phyloP scores from a whole-genome alignment of 352 stramenopile genomes.

The Saprolegnia parasitica region DNA sequence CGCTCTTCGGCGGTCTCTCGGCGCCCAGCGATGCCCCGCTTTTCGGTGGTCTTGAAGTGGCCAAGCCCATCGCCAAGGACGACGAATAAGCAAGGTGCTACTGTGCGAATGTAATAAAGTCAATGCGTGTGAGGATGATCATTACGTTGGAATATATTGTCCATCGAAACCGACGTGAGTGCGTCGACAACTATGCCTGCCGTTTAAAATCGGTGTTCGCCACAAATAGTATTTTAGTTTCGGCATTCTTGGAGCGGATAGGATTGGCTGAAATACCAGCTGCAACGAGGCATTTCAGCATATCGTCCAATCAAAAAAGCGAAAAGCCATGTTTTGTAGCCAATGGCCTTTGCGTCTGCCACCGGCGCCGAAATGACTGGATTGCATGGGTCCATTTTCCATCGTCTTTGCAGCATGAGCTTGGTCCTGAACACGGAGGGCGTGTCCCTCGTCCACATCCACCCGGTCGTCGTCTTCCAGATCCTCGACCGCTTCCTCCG shows the following conservation, averaged over 20 bases:
- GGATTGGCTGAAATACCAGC: not conserved
- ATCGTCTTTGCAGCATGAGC: slow-evolving; percentile 16
- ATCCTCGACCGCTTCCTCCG: slow-evolving; percentile 95
- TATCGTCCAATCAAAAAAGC: not conserved
- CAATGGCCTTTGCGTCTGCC: slow-evolving; percentile 10
- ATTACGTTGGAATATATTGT: too few relatives aligned
- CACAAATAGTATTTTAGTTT: not conserved
- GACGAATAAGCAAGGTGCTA: not conserved
- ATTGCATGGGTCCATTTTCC: slow-evolving; percentile 16
- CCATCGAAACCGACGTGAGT: too few relatives aligned
- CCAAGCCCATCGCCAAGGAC: not conserved
- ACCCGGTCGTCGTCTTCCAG: slow-evolving; percentile 96
- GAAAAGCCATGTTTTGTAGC: not conserved
- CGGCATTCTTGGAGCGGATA: not conserved
- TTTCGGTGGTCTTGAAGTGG: slow-evolving; percentile 30
- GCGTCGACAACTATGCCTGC: not conserved
- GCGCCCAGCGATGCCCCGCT: slow-evolving; percentile 29
- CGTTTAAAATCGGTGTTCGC: too few relatives aligned
- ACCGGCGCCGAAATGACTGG: slow-evolving; percentile 2
- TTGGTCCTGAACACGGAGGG: slow-evolving; percentile 75
- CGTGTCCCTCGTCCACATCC: slow-evolving; percentile 81
- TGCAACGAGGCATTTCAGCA: not conserved
- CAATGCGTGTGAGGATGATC: not conserved
- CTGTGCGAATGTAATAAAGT: not conserved
- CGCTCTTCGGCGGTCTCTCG: slow-evolving; percentile 4